These are phyloP conservation scores for Pseudopyrenochaeta lycopersici DNA, from an alignment of 2,329 filamentous ascomycete species.

Conservation along the genomic window DNA sequence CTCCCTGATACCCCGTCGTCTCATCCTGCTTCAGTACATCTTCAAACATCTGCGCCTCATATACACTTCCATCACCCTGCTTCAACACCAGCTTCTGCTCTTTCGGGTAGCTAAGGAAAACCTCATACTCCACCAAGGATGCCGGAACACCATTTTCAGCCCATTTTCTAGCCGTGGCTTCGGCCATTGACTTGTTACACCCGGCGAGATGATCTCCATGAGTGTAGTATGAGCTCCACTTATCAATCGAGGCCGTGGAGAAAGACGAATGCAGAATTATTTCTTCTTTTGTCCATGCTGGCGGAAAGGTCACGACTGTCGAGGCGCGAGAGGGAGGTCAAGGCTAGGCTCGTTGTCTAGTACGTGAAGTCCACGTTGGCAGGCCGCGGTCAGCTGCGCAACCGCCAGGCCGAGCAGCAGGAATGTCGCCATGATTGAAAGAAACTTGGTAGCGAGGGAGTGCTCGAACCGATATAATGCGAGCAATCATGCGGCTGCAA, in stretches of 20 bases:
- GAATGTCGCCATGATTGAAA: background rate
- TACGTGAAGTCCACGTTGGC: slow-evolving; percentile 6
- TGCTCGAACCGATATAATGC: background rate
- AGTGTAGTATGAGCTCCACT: slow-evolving; percentile 42
- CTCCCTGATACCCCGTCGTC: slow-evolving; percentile 42
- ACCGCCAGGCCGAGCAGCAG: background rate
- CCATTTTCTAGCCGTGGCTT: slow-evolving; percentile 45
- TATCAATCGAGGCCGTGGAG: slow-evolving; percentile 32
- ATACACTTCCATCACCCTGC: slow-evolving; percentile 40
- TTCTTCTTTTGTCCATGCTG: slow-evolving; percentile 35
- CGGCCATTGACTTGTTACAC: slow-evolving; percentile 37
- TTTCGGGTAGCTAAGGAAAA: slow-evolving; percentile 48
- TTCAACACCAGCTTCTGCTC: slow-evolving; percentile 42
- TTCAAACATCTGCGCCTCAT: slow-evolving; percentile 39
- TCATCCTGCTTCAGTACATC: slow-evolving; percentile 41
- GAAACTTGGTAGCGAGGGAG: background rate
- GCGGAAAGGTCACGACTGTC: slow-evolving; percentile 21
- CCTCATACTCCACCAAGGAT: slow-evolving; percentile 32
- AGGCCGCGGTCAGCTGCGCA: background rate
- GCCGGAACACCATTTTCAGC: slow-evolving; percentile 30
- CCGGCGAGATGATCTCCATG: slow-evolving; percentile 44
- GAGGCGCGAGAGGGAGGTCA: background rate
- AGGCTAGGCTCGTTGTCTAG: background rate
- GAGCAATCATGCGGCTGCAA: background rate
- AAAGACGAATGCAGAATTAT: slow-evolving; percentile 37